Conservation (phyloP, 2,329 filamentous ascomycete species). For the Coniella vitis region DNA sequence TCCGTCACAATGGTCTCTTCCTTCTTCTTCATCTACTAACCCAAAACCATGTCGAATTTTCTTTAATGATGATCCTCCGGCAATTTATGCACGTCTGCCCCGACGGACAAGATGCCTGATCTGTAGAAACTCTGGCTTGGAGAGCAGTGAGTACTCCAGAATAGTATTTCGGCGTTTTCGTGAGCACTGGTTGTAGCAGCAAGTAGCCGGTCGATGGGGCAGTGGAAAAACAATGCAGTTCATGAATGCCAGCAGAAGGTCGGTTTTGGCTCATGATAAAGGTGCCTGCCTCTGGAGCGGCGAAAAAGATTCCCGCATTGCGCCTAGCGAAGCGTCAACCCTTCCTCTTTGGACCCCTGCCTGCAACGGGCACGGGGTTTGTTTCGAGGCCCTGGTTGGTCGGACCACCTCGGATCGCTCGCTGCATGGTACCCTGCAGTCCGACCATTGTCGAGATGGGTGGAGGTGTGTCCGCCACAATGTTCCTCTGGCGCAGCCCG, state of each 20-base stretch:
- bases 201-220: background rate
- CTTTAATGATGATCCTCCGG: too few species aligned
- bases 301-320: background rate
- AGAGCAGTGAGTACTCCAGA: too few species aligned
- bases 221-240: background rate
- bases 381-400: conserved; percentile 5
- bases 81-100: too few species aligned
- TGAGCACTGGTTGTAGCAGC: too few species aligned
- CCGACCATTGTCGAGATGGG: background rate
- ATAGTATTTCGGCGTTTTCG: too few species aligned
- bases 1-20: background rate
- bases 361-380: background rate
- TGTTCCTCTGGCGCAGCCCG: too few species aligned
- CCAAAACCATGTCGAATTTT: too few species aligned
- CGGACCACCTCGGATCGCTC: background rate
- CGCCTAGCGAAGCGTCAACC: background rate
- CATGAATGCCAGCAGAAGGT: background rate
- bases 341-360: background rate
- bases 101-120: too few species aligned
- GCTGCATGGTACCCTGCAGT: background rate
- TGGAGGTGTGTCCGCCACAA: too few species aligned
- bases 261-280: background rate
- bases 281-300: background rate
- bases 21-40: conserved; percentile 2
- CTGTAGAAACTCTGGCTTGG: too few species aligned